Conservation (phyloP, 2,329 filamentous ascomycete species). For the Bipolaris cookei region DNA sequence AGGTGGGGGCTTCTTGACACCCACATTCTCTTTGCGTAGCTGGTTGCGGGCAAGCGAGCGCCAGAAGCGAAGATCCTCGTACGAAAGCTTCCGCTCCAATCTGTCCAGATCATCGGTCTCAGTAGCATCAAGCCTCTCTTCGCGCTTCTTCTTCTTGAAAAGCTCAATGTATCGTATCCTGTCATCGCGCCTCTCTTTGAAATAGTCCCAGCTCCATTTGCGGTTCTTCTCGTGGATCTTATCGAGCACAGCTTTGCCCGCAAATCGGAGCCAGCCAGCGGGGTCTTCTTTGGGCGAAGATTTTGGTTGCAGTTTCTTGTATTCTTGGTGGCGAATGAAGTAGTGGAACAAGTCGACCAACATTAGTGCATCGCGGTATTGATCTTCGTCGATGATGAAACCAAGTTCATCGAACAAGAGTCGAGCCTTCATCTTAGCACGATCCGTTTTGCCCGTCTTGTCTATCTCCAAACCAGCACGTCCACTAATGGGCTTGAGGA, state of each 20-base stretch:
- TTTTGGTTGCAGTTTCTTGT: constrained; percentile 90
- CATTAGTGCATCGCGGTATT: constrained; percentile 97
- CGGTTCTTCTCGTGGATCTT: constrained; percentile 96
- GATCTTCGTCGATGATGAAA: constrained; percentile 94
- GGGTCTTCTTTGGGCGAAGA: constrained; percentile 87
- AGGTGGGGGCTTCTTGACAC: constrained; percentile 75
- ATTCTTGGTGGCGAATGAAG: constrained; percentile 96
- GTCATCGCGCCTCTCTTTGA: constrained; percentile 89
- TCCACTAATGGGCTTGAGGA: constrained; percentile 93
- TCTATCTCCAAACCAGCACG: constrained; percentile 94
- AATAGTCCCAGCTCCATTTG: constrained; percentile 95
- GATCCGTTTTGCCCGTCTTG: constrained; percentile 81
- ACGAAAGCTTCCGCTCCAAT: constrained; percentile 85
- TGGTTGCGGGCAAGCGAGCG: constrained; percentile 91
- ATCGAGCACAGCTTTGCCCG: constrained; percentile 82
- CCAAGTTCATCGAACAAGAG: constrained; percentile 97
- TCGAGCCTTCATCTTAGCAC: constrained; percentile 87
- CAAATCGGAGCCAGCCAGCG: constrained; percentile 89
- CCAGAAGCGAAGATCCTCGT: constrained; percentile 98
- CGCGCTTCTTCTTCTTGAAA: constrained; percentile 89
- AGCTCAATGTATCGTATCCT: constrained; percentile 86
- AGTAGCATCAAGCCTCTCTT: constrained; percentile 68
- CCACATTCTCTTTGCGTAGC: constrained; percentile 91
- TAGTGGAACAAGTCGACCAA: constrained; percentile 98
- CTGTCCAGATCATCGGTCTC: constrained; percentile 75